These are phyloP conservation scores for Penicillium verrucosum DNA, from an alignment of 2,329 filamentous ascomycete genomes.

Conservation along the genomic window DNA sequence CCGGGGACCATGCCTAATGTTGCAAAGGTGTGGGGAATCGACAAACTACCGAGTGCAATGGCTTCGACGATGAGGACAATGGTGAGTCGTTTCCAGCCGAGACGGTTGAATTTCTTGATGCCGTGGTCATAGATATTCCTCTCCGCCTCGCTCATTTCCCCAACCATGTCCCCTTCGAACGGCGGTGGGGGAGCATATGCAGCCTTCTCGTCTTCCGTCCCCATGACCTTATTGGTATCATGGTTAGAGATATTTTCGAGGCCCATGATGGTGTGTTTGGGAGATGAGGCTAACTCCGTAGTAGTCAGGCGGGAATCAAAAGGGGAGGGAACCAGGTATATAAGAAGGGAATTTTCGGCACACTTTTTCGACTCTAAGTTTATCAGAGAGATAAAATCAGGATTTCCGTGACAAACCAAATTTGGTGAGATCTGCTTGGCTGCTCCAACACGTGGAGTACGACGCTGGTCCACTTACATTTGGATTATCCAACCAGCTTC, in stretches of 20 bases:
- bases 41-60: constrained; percentile 47
- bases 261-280: constrained; percentile 15
- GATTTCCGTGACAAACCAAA: constrained; percentile 15
- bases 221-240: constrained; percentile 15
- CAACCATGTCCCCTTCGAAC: constrained; percentile 9
- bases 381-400: neutral
- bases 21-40: constrained; percentile 44
- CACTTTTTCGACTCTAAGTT: neutral
- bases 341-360: constrained; percentile 6
- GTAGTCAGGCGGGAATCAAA: neutral
- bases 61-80: constrained; percentile 50
- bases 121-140: constrained; percentile 10
- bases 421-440: constrained; percentile 8
- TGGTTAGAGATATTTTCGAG: constrained; percentile 18
- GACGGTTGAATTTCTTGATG: constrained; percentile 17
- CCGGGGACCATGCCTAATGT: constrained; percentile 45
- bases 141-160: constrained; percentile 13
- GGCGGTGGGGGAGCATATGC: constrained; percentile 14
- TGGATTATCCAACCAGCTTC: constrained; percentile 12
- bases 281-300: neutral
- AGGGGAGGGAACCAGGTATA: constrained; percentile 1
- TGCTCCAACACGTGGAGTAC: constrained; percentile 22
- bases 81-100: constrained; percentile 51
- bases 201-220: constrained; percentile 15
- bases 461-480: constrained; percentile 19